These are phyloP conservation scores for Talaromyces sp. DNA, from an alignment of 2,329 filamentous ascomycete species.

Conservation along the genomic window DNA sequence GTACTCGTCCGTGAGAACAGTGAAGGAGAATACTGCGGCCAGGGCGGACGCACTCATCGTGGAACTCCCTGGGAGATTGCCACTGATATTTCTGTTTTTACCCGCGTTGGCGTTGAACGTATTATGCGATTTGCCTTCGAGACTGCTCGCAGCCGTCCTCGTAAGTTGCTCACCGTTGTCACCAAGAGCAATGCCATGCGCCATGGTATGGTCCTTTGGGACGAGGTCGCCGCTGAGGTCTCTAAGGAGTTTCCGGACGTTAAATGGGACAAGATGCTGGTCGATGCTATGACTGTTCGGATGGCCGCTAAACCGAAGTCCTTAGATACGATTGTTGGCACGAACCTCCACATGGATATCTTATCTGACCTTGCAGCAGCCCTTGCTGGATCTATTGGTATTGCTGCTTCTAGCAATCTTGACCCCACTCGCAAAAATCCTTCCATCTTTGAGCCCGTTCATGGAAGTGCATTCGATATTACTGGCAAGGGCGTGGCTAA, in stretches of 20 bases:
- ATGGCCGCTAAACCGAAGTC: constrained; percentile 61
- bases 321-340: constrained; percentile 62
- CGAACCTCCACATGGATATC: constrained; percentile 60
- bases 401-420: constrained; percentile 62
- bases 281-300: constrained; percentile 63
- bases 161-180: constrained; percentile 60
- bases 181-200: constrained; percentile 65
- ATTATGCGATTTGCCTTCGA: constrained; percentile 64
- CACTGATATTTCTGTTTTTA: constrained; percentile 64
- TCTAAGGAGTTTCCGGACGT: constrained; percentile 60
- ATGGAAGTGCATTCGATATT: constrained; percentile 58
- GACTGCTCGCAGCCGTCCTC: constrained; percentile 54
- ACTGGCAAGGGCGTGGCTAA: constrained; percentile 57
- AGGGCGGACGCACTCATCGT: constrained; percentile 60
- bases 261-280: constrained; percentile 62
- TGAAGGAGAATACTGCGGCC: constrained; percentile 64
- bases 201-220: constrained; percentile 67
- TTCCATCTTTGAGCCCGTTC: constrained; percentile 56
- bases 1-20: constrained; percentile 66
- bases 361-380: constrained; percentile 30
- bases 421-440: constrained; percentile 56
- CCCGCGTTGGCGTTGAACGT: constrained; percentile 56
- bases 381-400: constrained; percentile 55
- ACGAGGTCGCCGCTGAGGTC: constrained; percentile 57
- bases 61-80: constrained; percentile 59